Conservation (phyloP, 495 filamentous ascomycete species). For the Pyronema domesticum region DNA sequence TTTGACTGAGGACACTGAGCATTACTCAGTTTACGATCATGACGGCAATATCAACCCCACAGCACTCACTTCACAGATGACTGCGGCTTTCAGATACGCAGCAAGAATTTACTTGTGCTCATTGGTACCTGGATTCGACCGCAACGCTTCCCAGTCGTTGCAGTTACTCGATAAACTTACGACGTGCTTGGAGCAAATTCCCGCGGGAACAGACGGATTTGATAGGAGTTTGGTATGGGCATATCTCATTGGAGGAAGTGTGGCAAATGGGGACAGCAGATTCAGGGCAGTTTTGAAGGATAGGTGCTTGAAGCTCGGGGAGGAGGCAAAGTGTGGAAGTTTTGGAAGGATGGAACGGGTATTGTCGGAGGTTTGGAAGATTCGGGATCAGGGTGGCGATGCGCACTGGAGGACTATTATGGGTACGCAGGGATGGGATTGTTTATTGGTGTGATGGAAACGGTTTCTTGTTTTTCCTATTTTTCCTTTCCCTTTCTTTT, state of each 20-base stretch:
- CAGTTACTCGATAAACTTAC: slow-evolving; percentile 60
- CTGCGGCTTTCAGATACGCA: slow-evolving; percentile 71
- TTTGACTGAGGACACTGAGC: slow-evolving; percentile 44
- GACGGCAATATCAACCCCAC: slow-evolving; percentile 65
- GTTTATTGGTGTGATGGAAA: slow-evolving; percentile 58
- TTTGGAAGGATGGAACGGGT: slow-evolving; percentile 70
- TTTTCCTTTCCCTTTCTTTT: slow-evolving; percentile 10
- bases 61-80: slow-evolving; percentile 70
- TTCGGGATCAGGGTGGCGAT: slow-evolving; percentile 38
- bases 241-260: slow-evolving; percentile 63
- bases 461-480: slow-evolving; percentile 13
- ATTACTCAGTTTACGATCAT: slow-evolving; percentile 32
- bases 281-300: slow-evolving; percentile 61
- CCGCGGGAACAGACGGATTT: slow-evolving; percentile 60
- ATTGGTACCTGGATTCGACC: slow-evolving; percentile 72
- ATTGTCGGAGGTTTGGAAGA: slow-evolving; percentile 65
- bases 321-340: slow-evolving; percentile 59
- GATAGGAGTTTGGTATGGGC: slow-evolving; percentile 91
- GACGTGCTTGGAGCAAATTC: slow-evolving; percentile 55
- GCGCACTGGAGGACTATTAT: slow-evolving; percentile 93
- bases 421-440: slow-evolving; percentile 80
- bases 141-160: slow-evolving; percentile 46
- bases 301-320: slow-evolving; percentile 50
- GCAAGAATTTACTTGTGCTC: slow-evolving; percentile 91
- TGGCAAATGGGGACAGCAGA: slow-evolving; percentile 45